Evolutionary conservation across 225 moss, liverwort and hornwort genomes (phyloP).

Genomic region (Sphagnum contortum): DNA sequence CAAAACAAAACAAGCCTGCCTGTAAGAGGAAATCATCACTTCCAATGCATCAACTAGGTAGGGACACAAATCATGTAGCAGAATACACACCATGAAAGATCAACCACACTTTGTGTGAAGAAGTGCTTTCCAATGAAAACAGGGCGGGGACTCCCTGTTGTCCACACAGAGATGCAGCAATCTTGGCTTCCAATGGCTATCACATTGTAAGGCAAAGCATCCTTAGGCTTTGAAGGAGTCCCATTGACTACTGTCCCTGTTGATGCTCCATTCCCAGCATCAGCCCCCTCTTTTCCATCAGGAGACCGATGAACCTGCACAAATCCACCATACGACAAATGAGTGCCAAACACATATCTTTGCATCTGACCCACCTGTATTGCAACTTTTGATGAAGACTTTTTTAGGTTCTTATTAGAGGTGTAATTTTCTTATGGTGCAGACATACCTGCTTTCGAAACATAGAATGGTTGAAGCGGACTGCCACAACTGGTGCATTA

Average conservation of each 20-base stretch:
- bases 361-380: conserved; percentile 15
- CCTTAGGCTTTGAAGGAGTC: conserved; percentile 36
- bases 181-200: conserved; percentile 99
- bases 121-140: conserved; percentile 98
- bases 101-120: conserved; percentile 90
- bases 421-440: conserved; percentile 3
- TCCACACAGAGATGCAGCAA: conserved; percentile 97
- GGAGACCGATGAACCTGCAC: not conserved
- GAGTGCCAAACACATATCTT: too few species aligned
- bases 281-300: conserved; percentile 13
- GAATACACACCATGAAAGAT: conserved; percentile 64
- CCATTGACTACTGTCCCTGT: conserved; percentile 32
- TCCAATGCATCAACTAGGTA: too few species aligned
- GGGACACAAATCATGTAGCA: too few species aligned
- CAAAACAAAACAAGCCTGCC: too few species aligned
- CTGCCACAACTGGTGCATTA: conserved; percentile 94
- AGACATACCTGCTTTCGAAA: conserved; percentile 55
- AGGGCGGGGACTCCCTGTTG: conserved; percentile 90
- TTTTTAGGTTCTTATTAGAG: too few species aligned
- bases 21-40: too few species aligned
- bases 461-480: conserved; percentile 94
- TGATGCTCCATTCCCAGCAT: conserved; percentile 28
- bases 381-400: too few species aligned
- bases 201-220: conserved; percentile 75
- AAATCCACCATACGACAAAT: too few species aligned